Evolutionary conservation across 805 yeast species (phyloP), one percentile per base, ranked within the genome.

Genomic region (Lipomyces yamanashiensis): DNA sequence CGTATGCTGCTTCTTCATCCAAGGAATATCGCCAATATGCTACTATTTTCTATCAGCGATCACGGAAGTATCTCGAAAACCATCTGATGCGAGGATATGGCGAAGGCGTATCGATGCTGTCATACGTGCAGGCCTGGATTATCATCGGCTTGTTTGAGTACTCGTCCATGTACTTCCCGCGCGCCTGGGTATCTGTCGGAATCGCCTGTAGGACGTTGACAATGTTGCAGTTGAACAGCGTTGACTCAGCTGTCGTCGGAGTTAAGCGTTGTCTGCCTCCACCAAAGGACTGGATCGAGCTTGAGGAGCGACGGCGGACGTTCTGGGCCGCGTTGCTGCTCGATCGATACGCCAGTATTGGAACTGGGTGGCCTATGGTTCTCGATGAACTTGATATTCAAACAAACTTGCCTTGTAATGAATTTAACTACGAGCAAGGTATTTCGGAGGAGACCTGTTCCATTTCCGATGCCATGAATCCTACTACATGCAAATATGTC

Each of bases 141-240:
- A 63, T 75, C 17, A 19, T 72, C 33, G 67, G 69, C 12, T 47
- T 61, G 40, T 68, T 60, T 58, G 76, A 75, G 54, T 66, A 64
- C 54, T 67, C 67, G 15, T 59, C 57, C 41, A 73, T 70, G 48
- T 59, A 54, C 54, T 71, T 74, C 44, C 70, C 73, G 6, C 70
- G 72, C 41, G 76, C 76, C 7, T 75, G 77, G 76, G 52, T 70
- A 28, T 64, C 73, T 8, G 70, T 69, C 8, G 78, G 77, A 1
- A 61, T 64, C 13, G 74, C 75, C 2, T 58, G 68, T 34, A 66
- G 74, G 4, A 65, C 72, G 2, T 58, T 67, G 39, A 59, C 64
- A 15, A 71, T 74, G 73, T 59, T 67, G 60, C 67, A 67, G 36
- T 67, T 72, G 44, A 70, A 68, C 44, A 34, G 52, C 36, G 34